Conservation (phyloP, 1,139 yeast genomes). For the Eremothecium gossypii region DNA sequence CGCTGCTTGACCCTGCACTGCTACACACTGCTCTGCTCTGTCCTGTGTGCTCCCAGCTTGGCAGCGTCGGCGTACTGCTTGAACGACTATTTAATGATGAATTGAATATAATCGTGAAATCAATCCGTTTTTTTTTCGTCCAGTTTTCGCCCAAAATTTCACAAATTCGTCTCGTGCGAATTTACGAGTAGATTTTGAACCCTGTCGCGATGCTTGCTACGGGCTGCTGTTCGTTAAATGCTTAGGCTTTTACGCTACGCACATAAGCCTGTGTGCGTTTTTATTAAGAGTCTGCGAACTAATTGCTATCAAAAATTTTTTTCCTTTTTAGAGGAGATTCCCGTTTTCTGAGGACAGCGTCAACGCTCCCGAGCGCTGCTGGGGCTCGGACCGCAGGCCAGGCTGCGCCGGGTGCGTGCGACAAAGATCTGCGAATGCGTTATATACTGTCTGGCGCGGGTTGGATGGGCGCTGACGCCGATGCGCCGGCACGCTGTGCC, state of each 20-base stretch:
- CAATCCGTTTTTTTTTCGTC: not conserved
- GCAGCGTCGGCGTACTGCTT: not conserved
- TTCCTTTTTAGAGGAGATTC: conserved; percentile 1
- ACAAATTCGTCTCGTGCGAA: too few relatives aligned
- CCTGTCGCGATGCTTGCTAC: too few relatives aligned
- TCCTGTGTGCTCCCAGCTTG: too few relatives aligned
- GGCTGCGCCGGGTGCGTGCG: too few relatives aligned
- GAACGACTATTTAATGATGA: conserved; percentile 1
- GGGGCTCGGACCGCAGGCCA: not conserved
- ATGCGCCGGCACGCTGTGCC: too few relatives aligned
- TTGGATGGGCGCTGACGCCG: too few relatives aligned
- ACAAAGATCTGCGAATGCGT: too few relatives aligned
- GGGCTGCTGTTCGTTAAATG: not conserved
- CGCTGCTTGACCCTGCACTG: too few relatives aligned
- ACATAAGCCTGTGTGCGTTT: not conserved
- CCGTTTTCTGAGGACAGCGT: conserved; percentile 1
- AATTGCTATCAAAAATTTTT: conserved; percentile 1
- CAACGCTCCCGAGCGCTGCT: not conserved
- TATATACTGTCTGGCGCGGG: too few relatives aligned
- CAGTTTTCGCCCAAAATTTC: too few relatives aligned
- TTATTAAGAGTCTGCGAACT: conserved; percentile 1
- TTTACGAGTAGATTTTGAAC: too few relatives aligned
- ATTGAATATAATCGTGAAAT: not conserved
- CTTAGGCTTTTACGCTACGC: not conserved
- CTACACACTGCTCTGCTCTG: too few relatives aligned